Evolutionary conservation across 306 rosid genomes (phyloP).

Genomic region (Dryas drummondii): DNA sequence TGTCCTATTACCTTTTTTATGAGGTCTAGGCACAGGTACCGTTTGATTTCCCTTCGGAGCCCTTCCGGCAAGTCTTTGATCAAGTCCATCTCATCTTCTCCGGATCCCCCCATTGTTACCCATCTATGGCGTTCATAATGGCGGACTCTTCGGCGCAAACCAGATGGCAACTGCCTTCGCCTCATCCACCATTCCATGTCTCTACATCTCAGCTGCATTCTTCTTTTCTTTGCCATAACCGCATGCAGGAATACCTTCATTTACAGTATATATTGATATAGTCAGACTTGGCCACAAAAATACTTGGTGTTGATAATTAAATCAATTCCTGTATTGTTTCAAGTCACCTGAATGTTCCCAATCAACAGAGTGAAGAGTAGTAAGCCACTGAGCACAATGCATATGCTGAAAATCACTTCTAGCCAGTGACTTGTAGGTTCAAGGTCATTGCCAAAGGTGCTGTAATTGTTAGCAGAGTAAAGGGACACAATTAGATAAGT

Average conservation of each 20-base stretch:
- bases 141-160: constrained; percentile 77
- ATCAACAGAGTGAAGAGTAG: constrained; percentile 92
- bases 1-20: constrained; percentile 55
- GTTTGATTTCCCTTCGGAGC: constrained; percentile 92
- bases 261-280: neutral
- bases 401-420: constrained; percentile 92
- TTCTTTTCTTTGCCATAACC: constrained; percentile 95
- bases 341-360: constrained; percentile 89
- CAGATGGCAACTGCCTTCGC: constrained; percentile 86
- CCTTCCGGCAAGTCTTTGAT: constrained; percentile 95
- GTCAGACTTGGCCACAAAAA: constrained; percentile 23
- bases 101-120: constrained; percentile 68
- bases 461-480: constrained; percentile 35
- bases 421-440: constrained; percentile 97
- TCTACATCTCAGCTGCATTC: constrained; percentile 89
- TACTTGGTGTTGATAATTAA: neutral
- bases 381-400: constrained; percentile 79
- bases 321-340: neutral
- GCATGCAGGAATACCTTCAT: constrained; percentile 84
- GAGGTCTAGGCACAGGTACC: constrained; percentile 84
- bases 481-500: neutral
- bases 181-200: constrained; percentile 99
- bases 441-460: constrained; percentile 97
- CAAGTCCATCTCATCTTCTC: constrained; percentile 91
- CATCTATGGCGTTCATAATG: constrained; percentile 89